Base-by-base conservation (phyloP, 768 basidiomycete genomes). In the Cyathus striatus region DNA sequence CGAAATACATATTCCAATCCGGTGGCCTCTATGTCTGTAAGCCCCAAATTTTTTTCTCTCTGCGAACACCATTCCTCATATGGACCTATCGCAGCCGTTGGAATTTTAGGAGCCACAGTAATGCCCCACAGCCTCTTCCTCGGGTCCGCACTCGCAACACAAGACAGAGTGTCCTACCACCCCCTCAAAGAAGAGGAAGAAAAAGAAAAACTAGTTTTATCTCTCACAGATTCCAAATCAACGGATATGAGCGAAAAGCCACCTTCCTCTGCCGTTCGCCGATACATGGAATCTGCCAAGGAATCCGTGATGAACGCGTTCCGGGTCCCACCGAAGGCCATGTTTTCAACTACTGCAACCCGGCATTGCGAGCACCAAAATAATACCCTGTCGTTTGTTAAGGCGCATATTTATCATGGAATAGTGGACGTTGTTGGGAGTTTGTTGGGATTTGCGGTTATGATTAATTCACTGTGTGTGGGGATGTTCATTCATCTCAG, bases 101-200 rank as follows among this genome's bases (percentile, higher is more conserved):
- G 86, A 26, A 81, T 90, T 39, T 55, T 87, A 1, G 84, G 86
- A 23, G 90, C 90, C 1, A 96, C 90, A 2, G 83, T 92, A 46
- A 94, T 94, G 92, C 92, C 92, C 0, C 92, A 94, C 60, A 85
- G 84, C 46, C 70, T 96, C n/a, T 92, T 88, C 68, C 71, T 96
- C 13, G 93, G 92, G 4, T 90, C 89, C 2, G 78, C 81, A 23
- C 77, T 96, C 4, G 84, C 90, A 2, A 91, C 89, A 0, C 87
- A 92, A 57, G 83, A 92, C 44, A 70, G 92, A 35, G 54, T 90
- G 12, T 64, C 67, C 1, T 61, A 62, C 26, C 58, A 61, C 6
- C 50, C 65, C 3, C 43, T 49, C 14, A 46, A 53, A 47, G 38
- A 49, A 37, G 48, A 50, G 38, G 49, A 53, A 30, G 46, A 53